Conservation (phyloP, 305 asterid species). For the Fraxinus greggii region DNA sequence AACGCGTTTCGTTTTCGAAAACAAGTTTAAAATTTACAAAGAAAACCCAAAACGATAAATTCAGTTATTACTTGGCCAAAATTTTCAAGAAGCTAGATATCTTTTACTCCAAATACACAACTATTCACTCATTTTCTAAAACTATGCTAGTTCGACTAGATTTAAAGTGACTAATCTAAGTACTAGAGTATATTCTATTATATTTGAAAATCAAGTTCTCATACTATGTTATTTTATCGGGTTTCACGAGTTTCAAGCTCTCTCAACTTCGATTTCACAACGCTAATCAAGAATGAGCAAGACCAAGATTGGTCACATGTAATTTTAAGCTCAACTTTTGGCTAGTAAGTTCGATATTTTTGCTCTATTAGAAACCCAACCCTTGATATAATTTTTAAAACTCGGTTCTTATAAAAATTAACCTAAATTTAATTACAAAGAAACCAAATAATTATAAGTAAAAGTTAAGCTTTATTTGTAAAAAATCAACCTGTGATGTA, state of each 20-base stretch:
- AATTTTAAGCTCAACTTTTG: background rate
- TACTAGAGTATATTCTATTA: background rate
- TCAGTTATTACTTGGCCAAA: too few species aligned
- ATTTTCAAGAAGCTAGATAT: too few species aligned
- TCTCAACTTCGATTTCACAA: background rate
- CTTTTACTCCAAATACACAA: background rate
- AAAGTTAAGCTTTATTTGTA: background rate
- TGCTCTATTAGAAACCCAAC: background rate
- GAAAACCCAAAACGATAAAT: too few species aligned
- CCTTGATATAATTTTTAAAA: background rate
- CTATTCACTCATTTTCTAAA: background rate
- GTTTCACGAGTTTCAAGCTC: background rate
- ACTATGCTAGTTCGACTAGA: background rate
- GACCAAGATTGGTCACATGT: background rate
- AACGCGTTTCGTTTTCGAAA: too few species aligned
- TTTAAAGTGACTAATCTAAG: background rate
- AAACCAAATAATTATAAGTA: background rate
- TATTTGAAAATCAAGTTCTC: background rate
- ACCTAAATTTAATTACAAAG: background rate
- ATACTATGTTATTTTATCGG: background rate
- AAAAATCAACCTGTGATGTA: background rate
- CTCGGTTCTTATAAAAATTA: background rate
- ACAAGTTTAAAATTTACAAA: too few species aligned
- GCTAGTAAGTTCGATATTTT: background rate
- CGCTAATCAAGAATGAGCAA: background rate